phyloP scores from a whole-genome alignment of 1,139 yeast genomes.

The Geotrichum aggregatum region DNA sequence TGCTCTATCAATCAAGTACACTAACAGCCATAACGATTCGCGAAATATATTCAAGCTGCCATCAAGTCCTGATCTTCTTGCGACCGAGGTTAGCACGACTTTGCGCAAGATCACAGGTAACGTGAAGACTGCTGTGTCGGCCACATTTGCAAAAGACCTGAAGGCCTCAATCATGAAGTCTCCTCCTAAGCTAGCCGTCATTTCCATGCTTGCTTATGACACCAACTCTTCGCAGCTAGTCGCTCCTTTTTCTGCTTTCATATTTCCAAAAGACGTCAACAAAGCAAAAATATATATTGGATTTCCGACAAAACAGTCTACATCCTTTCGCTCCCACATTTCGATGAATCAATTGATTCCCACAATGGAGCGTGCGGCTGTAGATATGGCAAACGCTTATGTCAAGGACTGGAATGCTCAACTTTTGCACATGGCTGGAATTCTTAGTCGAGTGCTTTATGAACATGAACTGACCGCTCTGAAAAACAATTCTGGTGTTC shows the following conservation, averaged over 20 bases:
- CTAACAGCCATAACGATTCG: constrained; percentile 38
- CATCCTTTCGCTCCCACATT: constrained; percentile 40
- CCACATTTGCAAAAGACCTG: constrained; percentile 36
- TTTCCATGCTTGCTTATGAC: constrained; percentile 36
- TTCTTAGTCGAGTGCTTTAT: constrained; percentile 39
- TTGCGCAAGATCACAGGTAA: constrained; percentile 36
- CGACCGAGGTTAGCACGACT: constrained; percentile 34
- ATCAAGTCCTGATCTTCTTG: constrained; percentile 34
- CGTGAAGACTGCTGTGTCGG: constrained; percentile 34
- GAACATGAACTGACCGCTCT: constrained; percentile 35
- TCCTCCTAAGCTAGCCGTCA: constrained; percentile 39
- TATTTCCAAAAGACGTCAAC: constrained; percentile 37
- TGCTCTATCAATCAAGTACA: constrained; percentile 36
- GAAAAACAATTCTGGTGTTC: constrained; percentile 7
- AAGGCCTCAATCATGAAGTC: constrained; percentile 43
- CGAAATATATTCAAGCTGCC: constrained; percentile 35
- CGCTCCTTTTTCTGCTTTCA: constrained; percentile 38
- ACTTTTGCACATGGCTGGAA: constrained; percentile 41
- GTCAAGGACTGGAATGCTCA: constrained; percentile 44
- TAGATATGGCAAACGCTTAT: constrained; percentile 42
- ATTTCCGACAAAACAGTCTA: constrained; percentile 44
- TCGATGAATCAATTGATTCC: constrained; percentile 43
- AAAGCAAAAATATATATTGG: constrained; percentile 44
- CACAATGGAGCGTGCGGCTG: constrained; percentile 45
- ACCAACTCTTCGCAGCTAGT: constrained; percentile 33